A percentile compares a stretch with the other conserved stretches of the same genome.
Evolutionary conservation across 106 monocot genomes (phyloP).

Genomic region (Phalaenopsis aphrodite): DNA sequence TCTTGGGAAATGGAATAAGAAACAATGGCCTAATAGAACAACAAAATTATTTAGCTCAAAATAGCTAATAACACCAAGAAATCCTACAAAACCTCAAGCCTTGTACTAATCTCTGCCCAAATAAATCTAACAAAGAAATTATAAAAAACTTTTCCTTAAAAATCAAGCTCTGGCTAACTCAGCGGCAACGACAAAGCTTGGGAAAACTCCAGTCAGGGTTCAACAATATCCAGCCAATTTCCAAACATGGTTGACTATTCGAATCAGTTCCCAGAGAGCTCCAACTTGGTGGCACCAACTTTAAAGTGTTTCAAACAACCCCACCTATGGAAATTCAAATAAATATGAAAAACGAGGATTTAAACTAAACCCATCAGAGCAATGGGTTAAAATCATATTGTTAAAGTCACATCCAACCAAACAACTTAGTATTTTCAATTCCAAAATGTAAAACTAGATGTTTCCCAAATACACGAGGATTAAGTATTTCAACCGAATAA

Average conservation of each 20-base stretch:
- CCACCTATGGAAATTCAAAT: not conserved
- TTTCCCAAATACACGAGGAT: not conserved
- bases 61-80: not conserved
- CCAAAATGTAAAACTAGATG: not conserved
- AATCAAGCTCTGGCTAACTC: not conserved
- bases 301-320: not conserved
- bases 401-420: not conserved
- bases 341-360: not conserved
- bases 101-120: not conserved
- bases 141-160: not conserved
- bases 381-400: too few species aligned
- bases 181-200: not conserved
- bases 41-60: not conserved
- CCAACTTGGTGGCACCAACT: not conserved
- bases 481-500: not conserved
- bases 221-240: not conserved
- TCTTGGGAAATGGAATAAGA: not conserved
- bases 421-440: not conserved
- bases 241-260: not conserved
- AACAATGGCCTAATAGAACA: not conserved
- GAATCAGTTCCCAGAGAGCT: not conserved
- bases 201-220: not conserved
- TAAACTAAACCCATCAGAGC: not conserved
- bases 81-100: not conserved
- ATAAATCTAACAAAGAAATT: not conserved